These are phyloP conservation scores for Globisporangium camurandrum DNA, from an alignment of 352 stramenopile genomes.

Conservation along the genomic window DNA sequence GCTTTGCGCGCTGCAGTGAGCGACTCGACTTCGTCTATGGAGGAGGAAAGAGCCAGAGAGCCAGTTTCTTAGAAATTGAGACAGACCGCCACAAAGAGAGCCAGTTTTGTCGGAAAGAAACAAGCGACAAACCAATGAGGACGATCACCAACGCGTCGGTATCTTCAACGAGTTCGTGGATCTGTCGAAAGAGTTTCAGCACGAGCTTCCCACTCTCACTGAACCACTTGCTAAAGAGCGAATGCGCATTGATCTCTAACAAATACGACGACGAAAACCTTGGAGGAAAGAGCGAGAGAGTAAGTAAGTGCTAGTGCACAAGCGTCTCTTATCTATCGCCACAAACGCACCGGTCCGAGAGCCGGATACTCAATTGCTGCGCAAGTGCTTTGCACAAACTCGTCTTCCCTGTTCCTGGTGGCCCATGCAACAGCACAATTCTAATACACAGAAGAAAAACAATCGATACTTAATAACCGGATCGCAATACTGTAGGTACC, in stretches of 20 bases:
- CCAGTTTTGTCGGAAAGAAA: too few species aligned
- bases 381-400: constrained; percentile 89
- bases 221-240: constrained; percentile 93
- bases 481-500: too few species aligned
- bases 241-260: constrained; percentile 91
- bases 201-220: constrained; percentile 92
- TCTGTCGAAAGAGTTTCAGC: constrained; percentile 87
- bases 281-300: background rate
- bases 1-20: constrained; percentile 77
- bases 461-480: too few species aligned
- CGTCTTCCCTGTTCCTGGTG: constrained; percentile 91
- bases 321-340: too few species aligned
- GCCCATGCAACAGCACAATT: constrained; percentile 88
- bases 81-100: background rate
- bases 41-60: background rate
- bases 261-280: constrained; percentile 66
- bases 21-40: constrained; percentile 89
- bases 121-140: constrained; percentile 66
- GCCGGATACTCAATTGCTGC: constrained; percentile 89
- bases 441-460: constrained; percentile 14
- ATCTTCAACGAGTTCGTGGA: constrained; percentile 87
- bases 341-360: constrained; percentile 57
- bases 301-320: background rate
- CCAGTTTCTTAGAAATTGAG: too few species aligned
- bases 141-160: constrained; percentile 86